Conservation (phyloP, 805 yeast genomes). For the Suhomyces faveliae region DNA sequence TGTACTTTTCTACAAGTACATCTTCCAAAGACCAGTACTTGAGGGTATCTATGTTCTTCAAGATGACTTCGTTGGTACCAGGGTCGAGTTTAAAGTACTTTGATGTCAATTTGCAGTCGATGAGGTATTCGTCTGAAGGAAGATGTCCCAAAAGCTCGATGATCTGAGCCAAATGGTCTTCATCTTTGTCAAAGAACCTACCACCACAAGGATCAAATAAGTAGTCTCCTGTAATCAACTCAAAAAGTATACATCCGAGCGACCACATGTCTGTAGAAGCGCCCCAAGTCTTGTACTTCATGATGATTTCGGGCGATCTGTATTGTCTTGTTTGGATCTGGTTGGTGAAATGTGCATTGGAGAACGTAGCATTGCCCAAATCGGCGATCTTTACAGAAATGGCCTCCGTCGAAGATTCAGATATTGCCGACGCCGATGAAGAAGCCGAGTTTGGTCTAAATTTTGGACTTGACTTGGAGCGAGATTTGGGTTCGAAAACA, state of each 20-base stretch:
- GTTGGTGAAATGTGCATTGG: constrained; percentile 75
- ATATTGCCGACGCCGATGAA: not conserved
- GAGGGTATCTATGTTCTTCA: constrained; percentile 46
- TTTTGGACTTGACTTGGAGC: not conserved
- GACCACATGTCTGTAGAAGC: constrained; percentile 64
- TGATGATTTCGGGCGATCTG: constrained; percentile 72
- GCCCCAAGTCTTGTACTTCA: constrained; percentile 51
- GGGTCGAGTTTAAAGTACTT: constrained; percentile 40
- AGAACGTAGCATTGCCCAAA: constrained; percentile 88
- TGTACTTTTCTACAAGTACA: constrained; percentile 50
- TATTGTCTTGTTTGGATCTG: constrained; percentile 92
- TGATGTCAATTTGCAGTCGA: constrained; percentile 37
- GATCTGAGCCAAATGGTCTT: constrained; percentile 63
- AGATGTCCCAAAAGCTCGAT: constrained; percentile 51
- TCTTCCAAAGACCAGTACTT: constrained; percentile 52
- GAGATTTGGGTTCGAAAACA: constrained; percentile 1
- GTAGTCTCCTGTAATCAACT: constrained; percentile 59
- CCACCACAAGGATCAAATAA: constrained; percentile 61
- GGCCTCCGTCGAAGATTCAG: not conserved
- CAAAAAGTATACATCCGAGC: constrained; percentile 56
- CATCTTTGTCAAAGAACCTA: constrained; percentile 48
- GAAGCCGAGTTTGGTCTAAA: not conserved
- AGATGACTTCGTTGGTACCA: constrained; percentile 23
- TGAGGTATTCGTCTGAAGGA: constrained; percentile 39
- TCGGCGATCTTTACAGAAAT: constrained; percentile 76